phyloP scores from a whole-genome alignment of 2,329 filamentous ascomycete species.

The Alternaria consortialis region DNA sequence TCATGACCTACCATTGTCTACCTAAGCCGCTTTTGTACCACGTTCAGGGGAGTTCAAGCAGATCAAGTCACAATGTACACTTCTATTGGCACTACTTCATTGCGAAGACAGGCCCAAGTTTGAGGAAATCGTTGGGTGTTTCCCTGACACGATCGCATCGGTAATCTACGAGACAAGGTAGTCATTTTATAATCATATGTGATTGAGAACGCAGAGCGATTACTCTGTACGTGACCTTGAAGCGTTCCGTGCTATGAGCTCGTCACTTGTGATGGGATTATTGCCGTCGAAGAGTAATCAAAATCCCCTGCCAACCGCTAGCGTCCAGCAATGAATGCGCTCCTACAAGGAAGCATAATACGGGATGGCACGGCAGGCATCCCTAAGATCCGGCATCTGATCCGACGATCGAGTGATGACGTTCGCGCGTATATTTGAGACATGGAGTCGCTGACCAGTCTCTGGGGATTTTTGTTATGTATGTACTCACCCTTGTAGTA shows the following conservation, averaged over 20 bases:
- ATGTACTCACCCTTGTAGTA: neutral
- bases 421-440: neutral
- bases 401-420: neutral
- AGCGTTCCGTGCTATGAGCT: neutral
- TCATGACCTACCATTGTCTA: too few relatives aligned
- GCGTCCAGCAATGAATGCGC: neutral
- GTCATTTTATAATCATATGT: too few relatives aligned
- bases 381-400: neutral
- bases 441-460: neutral
- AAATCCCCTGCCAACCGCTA: neutral
- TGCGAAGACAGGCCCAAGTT: neutral
- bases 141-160: too few relatives aligned
- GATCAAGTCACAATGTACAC: too few relatives aligned
- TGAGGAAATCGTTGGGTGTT: too few relatives aligned
- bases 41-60: too few relatives aligned
- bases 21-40: too few relatives aligned
- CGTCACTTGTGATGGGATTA: neutral
- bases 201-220: too few relatives aligned
- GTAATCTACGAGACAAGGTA: too few relatives aligned
- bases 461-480: neutral
- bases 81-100: too few relatives aligned
- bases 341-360: neutral
- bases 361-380: neutral
- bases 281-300: neutral
- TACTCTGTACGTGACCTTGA: too few relatives aligned